phyloP scores from a whole-genome alignment of 805 yeast species.

The Saturnispora serradocipensis region DNA sequence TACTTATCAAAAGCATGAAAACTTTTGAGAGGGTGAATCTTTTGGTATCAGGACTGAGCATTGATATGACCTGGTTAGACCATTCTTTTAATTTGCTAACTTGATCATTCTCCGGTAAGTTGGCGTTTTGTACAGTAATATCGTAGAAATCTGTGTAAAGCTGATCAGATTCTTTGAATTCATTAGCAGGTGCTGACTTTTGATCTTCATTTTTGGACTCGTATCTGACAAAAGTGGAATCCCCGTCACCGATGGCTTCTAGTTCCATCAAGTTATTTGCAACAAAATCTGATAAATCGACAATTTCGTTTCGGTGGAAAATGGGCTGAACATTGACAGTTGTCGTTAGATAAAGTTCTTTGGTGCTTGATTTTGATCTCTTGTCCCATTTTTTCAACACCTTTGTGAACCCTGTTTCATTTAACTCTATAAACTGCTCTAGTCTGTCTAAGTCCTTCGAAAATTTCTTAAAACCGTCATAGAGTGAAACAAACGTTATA shows the following conservation, averaged over 20 bases:
- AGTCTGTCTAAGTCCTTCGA: constrained; percentile 81
- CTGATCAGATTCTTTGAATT: constrained; percentile 41
- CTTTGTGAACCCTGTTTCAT: constrained; percentile 92
- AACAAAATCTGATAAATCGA: constrained; percentile 71
- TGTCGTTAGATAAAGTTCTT: constrained; percentile 81
- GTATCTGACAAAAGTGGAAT: constrained; percentile 22
- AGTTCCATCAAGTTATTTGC: constrained; percentile 61
- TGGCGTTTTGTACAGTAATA: constrained; percentile 28
- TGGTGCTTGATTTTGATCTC: constrained; percentile 87
- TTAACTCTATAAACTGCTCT: constrained; percentile 89
- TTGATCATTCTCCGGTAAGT: constrained; percentile 29
- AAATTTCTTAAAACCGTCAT: constrained; percentile 82
- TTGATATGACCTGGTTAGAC: constrained; percentile 37
- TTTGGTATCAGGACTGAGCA: constrained; percentile 33
- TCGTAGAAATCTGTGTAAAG: constrained; percentile 57
- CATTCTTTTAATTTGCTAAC: constrained; percentile 25
- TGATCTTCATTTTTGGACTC: constrained; percentile 13
- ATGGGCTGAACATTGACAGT: constrained; percentile 97
- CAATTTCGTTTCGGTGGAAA: constrained; percentile 81
- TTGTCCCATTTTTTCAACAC: constrained; percentile 98
- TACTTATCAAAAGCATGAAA: constrained; percentile 58
- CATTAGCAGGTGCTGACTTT: constrained; percentile 1
- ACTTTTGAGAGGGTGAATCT: constrained; percentile 52
- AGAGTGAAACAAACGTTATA: constrained; percentile 69
- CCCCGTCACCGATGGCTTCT: constrained; percentile 53